Percentiles rank a stretch among this genome's conserved stretches.
phyloP scores from a whole-genome alignment of 352 stramenopile species.

The Pythium volutum region DNA sequence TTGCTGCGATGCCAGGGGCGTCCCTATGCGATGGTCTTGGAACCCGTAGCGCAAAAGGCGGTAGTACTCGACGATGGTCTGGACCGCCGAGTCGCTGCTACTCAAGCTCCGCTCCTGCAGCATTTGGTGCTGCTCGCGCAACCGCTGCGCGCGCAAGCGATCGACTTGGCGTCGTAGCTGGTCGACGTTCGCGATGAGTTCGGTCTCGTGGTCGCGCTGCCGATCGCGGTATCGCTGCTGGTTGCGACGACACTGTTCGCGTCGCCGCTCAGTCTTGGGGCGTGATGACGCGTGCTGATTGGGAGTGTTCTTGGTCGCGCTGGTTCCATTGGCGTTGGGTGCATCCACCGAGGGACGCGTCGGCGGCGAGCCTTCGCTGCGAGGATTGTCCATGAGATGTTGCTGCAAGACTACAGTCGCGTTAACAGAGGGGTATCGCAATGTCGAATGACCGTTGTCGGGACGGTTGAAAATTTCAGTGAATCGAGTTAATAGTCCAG shows the following conservation, averaged over 20 bases:
- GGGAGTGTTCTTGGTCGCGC: not conserved
- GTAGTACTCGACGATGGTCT: not conserved
- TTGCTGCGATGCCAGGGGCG: not conserved
- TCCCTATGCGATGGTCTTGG: not conserved
- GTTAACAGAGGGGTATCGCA: too few relatives aligned
- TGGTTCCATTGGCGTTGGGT: not conserved
- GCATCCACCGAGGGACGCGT: not conserved
- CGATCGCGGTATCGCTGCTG: conserved; percentile 2
- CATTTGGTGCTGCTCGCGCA: not conserved
- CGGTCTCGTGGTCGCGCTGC: not conserved
- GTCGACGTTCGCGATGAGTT: not conserved
- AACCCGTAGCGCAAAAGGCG: not conserved
- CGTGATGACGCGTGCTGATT: not conserved
- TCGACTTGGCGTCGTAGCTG: not conserved
- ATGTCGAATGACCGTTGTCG: too few relatives aligned
- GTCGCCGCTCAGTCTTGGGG: not conserved
- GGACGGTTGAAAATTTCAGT: too few relatives aligned
- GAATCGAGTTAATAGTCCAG: too few relatives aligned
- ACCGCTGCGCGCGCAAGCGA: not conserved
- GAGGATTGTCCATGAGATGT: not conserved
- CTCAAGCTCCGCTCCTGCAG: not conserved
- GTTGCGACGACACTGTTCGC: conserved; percentile 7
- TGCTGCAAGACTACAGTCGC: too few relatives aligned
- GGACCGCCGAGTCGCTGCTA: not conserved
- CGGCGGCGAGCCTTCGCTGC: not conserved